These are phyloP conservation scores for Tetrahymena borealis DNA, from an alignment of 73 alveolate genomes.

Conservation along the genomic window DNA sequence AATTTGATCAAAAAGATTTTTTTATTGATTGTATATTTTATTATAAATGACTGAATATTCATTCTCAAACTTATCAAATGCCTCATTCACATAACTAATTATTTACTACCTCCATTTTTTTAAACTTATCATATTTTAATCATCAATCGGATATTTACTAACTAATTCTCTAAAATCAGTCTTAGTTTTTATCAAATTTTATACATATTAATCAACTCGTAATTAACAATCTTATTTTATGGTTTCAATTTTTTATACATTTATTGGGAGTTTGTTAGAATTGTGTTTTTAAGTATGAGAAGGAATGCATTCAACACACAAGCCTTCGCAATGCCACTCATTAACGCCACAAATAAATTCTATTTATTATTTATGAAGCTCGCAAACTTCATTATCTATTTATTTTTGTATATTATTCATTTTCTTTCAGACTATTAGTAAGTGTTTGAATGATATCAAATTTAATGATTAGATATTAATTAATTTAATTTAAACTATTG, in stretches of 20 bases:
- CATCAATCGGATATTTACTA: conserved; percentile 7
- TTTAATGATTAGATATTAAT: too few species aligned
- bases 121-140: conserved; percentile 6
- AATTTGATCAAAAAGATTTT: neutral
- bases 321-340: conserved; percentile 25
- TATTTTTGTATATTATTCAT: neutral
- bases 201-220: neutral
- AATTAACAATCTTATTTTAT: conserved; percentile 6
- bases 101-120: conserved; percentile 9
- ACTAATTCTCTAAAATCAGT: neutral
- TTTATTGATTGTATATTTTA: neutral
- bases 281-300: conserved; percentile 21
- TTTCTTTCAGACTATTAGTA: too few species aligned
- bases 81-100: neutral
- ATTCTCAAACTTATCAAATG: neutral
- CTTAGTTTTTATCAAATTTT: neutral
- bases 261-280: conserved; percentile 7
- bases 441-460: too few species aligned
- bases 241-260: neutral
- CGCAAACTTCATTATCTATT: neutral
- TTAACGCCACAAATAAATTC: conserved; percentile 7
- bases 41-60: neutral
- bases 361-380: conserved; percentile 1
- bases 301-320: conserved; percentile 29
- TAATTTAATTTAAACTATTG: too few species aligned